Percentiles rank a stretch among this genome's conserved stretches.
Conservation (phyloP, 345 rosid genomes). For the Citrus glauca region DNA sequence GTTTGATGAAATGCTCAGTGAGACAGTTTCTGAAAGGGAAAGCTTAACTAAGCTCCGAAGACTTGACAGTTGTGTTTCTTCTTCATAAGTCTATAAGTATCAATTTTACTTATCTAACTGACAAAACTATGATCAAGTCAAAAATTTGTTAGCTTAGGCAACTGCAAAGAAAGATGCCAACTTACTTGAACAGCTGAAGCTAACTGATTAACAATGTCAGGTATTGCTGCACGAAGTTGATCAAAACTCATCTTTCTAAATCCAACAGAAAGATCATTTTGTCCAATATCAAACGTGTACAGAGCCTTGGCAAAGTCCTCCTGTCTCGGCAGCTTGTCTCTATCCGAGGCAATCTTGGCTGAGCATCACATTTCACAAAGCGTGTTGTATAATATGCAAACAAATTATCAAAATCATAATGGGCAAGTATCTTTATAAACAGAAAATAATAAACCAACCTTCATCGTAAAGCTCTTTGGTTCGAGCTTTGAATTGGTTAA, state of each 20-base stretch:
- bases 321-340: conserved; percentile 61
- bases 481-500: conserved; percentile 64
- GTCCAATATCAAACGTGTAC: conserved; percentile 91
- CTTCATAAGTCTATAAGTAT: too few relatives aligned
- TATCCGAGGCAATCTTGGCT: conserved; percentile 48
- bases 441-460: conserved; percentile 23
- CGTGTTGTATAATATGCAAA: neutral
- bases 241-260: conserved; percentile 63
- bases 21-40: neutral
- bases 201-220: conserved; percentile 63
- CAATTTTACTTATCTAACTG: too few relatives aligned
- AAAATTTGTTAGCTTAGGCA: neutral
- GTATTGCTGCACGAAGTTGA: conserved; percentile 69
- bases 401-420: neutral
- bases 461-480: conserved; percentile 44
- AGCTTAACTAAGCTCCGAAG: neutral
- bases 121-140: neutral
- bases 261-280: conserved; percentile 89
- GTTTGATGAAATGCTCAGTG: neutral
- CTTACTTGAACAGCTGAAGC: conserved; percentile 84
- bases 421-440: neutral
- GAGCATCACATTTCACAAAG: conserved; percentile 1
- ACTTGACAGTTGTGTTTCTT: neutral
- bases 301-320: conserved; percentile 80
- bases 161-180: neutral